phyloP scores from a whole-genome alignment of 2,329 filamentous ascomycete genomes.

The Mycogone perniciosa region DNA sequence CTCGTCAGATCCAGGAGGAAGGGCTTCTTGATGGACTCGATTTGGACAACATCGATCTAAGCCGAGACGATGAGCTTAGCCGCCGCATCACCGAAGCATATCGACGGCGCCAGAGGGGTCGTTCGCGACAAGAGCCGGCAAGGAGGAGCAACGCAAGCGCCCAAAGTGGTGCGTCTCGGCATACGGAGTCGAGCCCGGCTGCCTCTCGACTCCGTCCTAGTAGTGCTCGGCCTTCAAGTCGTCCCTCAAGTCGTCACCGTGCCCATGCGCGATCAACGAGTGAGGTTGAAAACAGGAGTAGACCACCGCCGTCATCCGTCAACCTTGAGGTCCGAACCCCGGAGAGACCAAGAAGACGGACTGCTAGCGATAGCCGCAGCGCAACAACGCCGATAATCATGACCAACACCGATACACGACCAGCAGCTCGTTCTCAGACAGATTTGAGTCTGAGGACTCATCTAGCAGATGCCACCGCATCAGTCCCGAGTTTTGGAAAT shows the following conservation, averaged over 20 bases:
- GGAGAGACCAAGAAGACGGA: slow-evolving; percentile 37
- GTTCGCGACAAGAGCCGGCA: slow-evolving; percentile 42
- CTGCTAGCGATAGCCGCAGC: slow-evolving; percentile 50
- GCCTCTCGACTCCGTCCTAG: slow-evolving; percentile 25
- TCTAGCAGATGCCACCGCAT: slow-evolving; percentile 35
- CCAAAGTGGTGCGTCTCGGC: slow-evolving; percentile 31
- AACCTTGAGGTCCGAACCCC: slow-evolving; percentile 28
- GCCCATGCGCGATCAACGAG: slow-evolving; percentile 42
- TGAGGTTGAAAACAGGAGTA: slow-evolving; percentile 43
- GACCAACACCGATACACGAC: slow-evolving; percentile 37
- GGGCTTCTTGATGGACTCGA: slow-evolving; percentile 84
- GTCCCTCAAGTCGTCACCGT: slow-evolving; percentile 30
- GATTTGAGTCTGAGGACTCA: slow-evolving; percentile 49
- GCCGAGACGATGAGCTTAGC: slow-evolving; percentile 82
- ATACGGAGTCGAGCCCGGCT: slow-evolving; percentile 16
- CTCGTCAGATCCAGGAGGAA: slow-evolving; percentile 82
- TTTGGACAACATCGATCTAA: slow-evolving; percentile 76
- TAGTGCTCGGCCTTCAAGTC: slow-evolving; percentile 22
- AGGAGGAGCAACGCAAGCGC: slow-evolving; percentile 37
- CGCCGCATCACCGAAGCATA: slow-evolving; percentile 88
- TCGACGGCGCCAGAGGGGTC: slow-evolving; percentile 63
- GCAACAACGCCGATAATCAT: slow-evolving; percentile 43
- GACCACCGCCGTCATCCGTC: slow-evolving; percentile 38
- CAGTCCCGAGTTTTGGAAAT: slow-evolving; percentile 24
- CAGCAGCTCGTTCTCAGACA: slow-evolving; percentile 57